These are phyloP conservation scores for Apiotrichum sp. DNA, from an alignment of 1,284 basidiomycete genomes.

Conservation along the genomic window DNA sequence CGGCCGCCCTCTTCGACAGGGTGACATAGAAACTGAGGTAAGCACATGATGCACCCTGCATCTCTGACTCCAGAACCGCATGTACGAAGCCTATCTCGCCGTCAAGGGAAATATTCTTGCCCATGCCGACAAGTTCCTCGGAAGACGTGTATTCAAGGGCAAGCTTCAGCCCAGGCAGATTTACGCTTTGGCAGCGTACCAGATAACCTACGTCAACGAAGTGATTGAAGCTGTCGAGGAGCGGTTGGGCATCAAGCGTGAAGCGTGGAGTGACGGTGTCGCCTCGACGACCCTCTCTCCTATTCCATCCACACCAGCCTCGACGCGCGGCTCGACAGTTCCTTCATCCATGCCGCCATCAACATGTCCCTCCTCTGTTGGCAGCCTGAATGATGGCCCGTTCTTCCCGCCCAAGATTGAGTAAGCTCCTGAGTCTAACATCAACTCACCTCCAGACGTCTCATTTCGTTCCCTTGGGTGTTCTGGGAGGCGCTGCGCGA, in stretches of 20 bases:
- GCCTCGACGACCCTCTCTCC: too few relatives aligned
- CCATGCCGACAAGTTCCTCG: conserved; percentile 5
- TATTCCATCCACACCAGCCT: too few relatives aligned
- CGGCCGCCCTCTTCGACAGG: background rate
- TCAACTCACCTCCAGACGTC: background rate
- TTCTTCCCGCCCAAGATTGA: too few relatives aligned
- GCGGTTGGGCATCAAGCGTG: conserved; percentile 1
- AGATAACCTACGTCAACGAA: conserved; percentile 20
- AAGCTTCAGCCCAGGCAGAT: conserved; percentile 11
- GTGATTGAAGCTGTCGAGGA: conserved; percentile 5
- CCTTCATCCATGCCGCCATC: too few relatives aligned
- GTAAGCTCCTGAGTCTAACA: too few relatives aligned
- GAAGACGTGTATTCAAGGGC: conserved; percentile 5
- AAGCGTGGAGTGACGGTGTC: background rate
- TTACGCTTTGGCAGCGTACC: conserved; percentile 28
- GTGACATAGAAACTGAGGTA: conserved; percentile 5
- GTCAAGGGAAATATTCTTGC: conserved; percentile 3
- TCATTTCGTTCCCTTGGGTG: conserved; percentile 32
- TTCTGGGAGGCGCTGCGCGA: conserved; percentile 16
- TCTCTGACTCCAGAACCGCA: conserved; percentile 19
- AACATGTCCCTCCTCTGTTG: background rate
- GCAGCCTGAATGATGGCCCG: too few relatives aligned
- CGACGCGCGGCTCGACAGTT: too few relatives aligned
- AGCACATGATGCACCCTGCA: conserved; percentile 9
- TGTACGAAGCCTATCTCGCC: background rate